Conservation (phyloP, 345 rosid genomes). For the Citrus maxima region DNA sequence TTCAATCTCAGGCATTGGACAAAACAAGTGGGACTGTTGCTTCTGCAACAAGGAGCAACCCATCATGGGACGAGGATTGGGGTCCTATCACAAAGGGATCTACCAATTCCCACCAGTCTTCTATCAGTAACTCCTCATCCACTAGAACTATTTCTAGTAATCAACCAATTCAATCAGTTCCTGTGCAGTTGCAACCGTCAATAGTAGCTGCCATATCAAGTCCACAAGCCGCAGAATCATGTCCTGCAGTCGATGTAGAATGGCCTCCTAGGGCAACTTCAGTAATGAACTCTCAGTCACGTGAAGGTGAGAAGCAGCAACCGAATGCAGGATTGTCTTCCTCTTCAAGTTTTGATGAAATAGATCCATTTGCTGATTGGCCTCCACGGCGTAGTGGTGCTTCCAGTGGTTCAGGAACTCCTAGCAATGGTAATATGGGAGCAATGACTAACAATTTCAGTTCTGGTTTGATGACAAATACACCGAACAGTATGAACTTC, state of each 20-base stretch:
- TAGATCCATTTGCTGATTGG: slow-evolving; percentile 94
- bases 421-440: slow-evolving; percentile 41
- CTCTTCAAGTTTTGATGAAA: slow-evolving; percentile 51
- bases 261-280: slow-evolving; percentile 82
- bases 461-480: slow-evolving; percentile 28
- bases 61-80: slow-evolving; percentile 95
- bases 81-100: slow-evolving; percentile 46
- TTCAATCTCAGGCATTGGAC: slow-evolving; percentile 43
- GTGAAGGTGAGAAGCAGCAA: slow-evolving; percentile 39
- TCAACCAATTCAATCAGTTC: slow-evolving; percentile 35
- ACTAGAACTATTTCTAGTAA: slow-evolving; percentile 22
- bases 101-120: slow-evolving; percentile 24
- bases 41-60: slow-evolving; percentile 41
- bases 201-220: slow-evolving; percentile 29
- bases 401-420: slow-evolving; percentile 30
- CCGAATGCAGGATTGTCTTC: slow-evolving; percentile 37
- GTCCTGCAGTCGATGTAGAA: slow-evolving; percentile 75
- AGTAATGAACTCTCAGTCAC: slow-evolving; percentile 25
- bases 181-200: slow-evolving; percentile 39
- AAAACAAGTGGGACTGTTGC: slow-evolving; percentile 46
- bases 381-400: slow-evolving; percentile 59
- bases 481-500: slow-evolving; percentile 20
- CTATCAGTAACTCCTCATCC: slow-evolving; percentile 12
- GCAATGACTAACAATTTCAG: slow-evolving; percentile 19
- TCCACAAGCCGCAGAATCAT: slow-evolving; percentile 45